A percentile compares a stretch with the other conserved stretches of the same genome.
These are phyloP conservation scores for Fusarium nanum DNA, from an alignment of 2,329 filamentous ascomycete species.

Conservation along the genomic window DNA sequence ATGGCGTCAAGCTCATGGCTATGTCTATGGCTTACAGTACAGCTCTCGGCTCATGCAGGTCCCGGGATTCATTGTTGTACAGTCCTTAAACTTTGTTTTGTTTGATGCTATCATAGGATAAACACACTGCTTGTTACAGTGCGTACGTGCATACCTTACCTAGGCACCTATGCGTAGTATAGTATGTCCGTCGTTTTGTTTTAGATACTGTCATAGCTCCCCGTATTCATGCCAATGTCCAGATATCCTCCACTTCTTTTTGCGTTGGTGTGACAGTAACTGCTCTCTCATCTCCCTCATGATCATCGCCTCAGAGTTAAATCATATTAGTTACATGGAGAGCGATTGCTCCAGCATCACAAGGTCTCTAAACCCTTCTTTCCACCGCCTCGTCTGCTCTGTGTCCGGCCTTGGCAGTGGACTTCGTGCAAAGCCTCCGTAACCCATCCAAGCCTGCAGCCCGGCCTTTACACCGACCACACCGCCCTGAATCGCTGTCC, in stretches of 20 bases:
- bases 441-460: slow-evolving; percentile 73
- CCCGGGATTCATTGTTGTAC: slow-evolving; percentile 11
- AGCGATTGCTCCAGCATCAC: slow-evolving; percentile 65
- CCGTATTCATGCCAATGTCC: slow-evolving; percentile 1
- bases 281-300: slow-evolving; percentile 4
- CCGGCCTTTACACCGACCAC: slow-evolving; percentile 78
- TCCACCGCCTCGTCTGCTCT: slow-evolving; percentile 63
- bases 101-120: slow-evolving; percentile 5
- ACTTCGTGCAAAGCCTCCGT: slow-evolving; percentile 64
- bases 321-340: slow-evolving; percentile 46
- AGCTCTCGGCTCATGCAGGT: slow-evolving; percentile 30
- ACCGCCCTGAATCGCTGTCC: slow-evolving; percentile 77
- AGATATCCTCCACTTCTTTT: slow-evolving; percentile 8
- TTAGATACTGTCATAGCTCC: slow-evolving; percentile 9
- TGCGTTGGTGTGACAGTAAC: slow-evolving; percentile 24
- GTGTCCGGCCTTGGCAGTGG: slow-evolving; percentile 57
- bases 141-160: neutral
- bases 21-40: neutral
- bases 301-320: neutral
- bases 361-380: slow-evolving; percentile 66
- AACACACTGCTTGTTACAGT: slow-evolving; percentile 1
- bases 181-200: neutral
- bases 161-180: neutral
- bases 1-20: neutral
- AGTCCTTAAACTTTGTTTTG: slow-evolving; percentile 1